Evolutionary conservation across 352 stramenopile species (phyloP), one percentile per base, ranked within the genome.

Genomic region (Pythium plurisporium): DNA sequence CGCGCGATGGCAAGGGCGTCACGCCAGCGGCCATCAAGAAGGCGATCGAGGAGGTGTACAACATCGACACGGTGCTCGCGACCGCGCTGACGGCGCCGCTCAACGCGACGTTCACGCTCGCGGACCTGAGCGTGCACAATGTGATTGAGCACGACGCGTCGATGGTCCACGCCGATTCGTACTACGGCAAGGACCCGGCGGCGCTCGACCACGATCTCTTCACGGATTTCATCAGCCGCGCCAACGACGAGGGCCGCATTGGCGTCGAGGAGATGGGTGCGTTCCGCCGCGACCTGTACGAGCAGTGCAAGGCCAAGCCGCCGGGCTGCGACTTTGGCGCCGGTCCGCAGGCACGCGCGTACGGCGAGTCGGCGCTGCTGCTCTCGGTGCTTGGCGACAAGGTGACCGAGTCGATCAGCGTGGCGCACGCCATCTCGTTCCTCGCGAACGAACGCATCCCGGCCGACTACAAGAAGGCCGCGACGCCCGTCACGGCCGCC

Each of bases 111-210:
- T 43, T 53, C 12, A 52, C 68, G 26, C 56, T 83, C 17, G 54
- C 70, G 31, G 67, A 72, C 38, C 64, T 83, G 27, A 44, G 56
- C 49, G 67, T 46, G 4, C 40, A 46, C 40, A 46, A 46, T 19
- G n/a, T 46, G 9, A 46, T 46, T 19, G 40, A 57, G 17, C 73
- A 80, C 67, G 75, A 75, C 57, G 43, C 54, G 40, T 17, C 64
- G 69, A 30, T 70, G 74, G 50, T 72, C 12, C 71, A 76, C 38
- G 54, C 59, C 2, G 71, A 80, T 41, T 62, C 60, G 11, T 69
- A 73, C 47, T 72, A 64, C 51, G 66, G 58, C 25, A 30, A 56
- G 40, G 63, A 79, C 55, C 67, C 71, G 4, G 61, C 64, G 40
- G 25, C 38, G 31, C 53, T 58, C n/a, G 70, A 71, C 50, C 36